Evolutionary conservation across 192 early-diverging fungal species (phyloP), one percentile per base, ranked within the genome.

Genomic region (Backusella psychrophila): DNA sequence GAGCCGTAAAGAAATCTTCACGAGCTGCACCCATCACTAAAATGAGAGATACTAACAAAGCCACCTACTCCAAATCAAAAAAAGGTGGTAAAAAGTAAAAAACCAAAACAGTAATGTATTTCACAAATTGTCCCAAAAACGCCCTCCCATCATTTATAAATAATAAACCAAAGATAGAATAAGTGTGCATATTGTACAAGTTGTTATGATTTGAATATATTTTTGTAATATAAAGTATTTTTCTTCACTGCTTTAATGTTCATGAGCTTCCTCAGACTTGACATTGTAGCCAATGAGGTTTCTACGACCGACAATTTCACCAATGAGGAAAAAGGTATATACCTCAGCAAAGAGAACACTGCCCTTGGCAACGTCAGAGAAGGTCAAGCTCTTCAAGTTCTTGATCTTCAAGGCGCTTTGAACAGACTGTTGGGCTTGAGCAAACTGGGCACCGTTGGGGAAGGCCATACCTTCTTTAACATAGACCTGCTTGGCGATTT

Each of bases 401-500:
- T 74, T 80, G 69, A 77, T 74, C 49, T 84, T 80, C 52, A 85
- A 38, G 65, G 80, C 79, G 71, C 85, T 83, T 69, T 80, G 65
- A 56, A 84, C 74, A 38, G 80, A 75, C 49, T 80, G 72, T 73
- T 83, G 87, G 70, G 88, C 86, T 69, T 85, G 76, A 66, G 81
- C 72, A 34, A 87, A 71, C 76, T 89, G 85, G 19, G 80, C 79
- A 33, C 78, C 79, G 33, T 73, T 79, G 4, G 89, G 89, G 66
- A 87, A 87, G 23, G 83, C 80, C 86, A 90, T 84, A 66, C 84
- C 85, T 82, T 90, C 88, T 41, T 86, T 87, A 31, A 77, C 82
- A 78, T 89, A 90, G 67, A 90, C 89, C 80, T 87, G 82, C 82
- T 90, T 90, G 65, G 85, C 87, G 39, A 90, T 56, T 80, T 90